Evolutionary conservation across 352 stramenopile species (phyloP).

Genomic region (Pythium folliculosum): DNA sequence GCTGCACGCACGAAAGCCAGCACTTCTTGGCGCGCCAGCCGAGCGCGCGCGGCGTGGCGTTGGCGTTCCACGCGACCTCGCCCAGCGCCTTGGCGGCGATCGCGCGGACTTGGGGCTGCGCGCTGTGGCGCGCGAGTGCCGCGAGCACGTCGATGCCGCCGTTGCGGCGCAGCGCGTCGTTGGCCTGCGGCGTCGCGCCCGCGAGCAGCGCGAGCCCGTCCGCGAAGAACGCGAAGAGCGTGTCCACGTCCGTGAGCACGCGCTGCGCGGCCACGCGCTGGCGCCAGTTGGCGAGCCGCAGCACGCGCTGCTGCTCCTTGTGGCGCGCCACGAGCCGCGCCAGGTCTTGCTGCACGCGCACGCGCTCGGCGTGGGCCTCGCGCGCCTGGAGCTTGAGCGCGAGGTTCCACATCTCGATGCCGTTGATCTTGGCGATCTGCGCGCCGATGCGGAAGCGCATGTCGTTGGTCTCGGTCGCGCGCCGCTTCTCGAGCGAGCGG

Average conservation of each 20-base stretch:
- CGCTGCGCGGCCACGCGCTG: slow-evolving; percentile 68
- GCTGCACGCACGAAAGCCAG: slow-evolving; percentile 61
- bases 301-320: slow-evolving; percentile 59
- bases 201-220: slow-evolving; percentile 59
- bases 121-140: slow-evolving; percentile 41
- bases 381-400: slow-evolving; percentile 71
- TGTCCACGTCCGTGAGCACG: slow-evolving; percentile 66
- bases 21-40: slow-evolving; percentile 68
- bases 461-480: slow-evolving; percentile 74
- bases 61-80: slow-evolving; percentile 68
- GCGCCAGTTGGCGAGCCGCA: slow-evolving; percentile 70
- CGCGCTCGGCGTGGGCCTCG: slow-evolving; percentile 52
- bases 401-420: slow-evolving; percentile 83
- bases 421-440: slow-evolving; percentile 73
- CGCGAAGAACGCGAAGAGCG: slow-evolving; percentile 69
- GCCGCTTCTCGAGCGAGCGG: slow-evolving; percentile 67
- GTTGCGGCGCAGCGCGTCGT: slow-evolving; percentile 55
- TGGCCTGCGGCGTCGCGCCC: slow-evolving; percentile 45
- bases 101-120: slow-evolving; percentile 37
- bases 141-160: slow-evolving; percentile 68
- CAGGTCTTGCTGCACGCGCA: slow-evolving; percentile 51
- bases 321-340: slow-evolving; percentile 47
- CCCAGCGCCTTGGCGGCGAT: slow-evolving; percentile 60
- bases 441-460: slow-evolving; percentile 71
- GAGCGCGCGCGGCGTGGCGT: slow-evolving; percentile 50